Evolutionary conservation across 345 rosid genomes (phyloP).

Genomic region (Lepidium africanum): DNA sequence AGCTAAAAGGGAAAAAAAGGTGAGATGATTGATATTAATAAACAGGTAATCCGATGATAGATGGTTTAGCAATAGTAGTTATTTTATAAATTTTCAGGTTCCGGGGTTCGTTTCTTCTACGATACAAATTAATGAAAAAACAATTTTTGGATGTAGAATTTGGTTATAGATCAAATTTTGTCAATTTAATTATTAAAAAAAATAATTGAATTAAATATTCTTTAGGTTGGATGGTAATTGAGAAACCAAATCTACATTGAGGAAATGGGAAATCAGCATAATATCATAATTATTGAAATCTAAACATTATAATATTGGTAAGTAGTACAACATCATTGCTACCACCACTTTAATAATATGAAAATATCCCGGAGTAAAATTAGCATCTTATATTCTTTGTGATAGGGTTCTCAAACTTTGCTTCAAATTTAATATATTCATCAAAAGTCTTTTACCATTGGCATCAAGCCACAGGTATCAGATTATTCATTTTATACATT

Average conservation of each 20-base stretch:
- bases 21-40: neutral
- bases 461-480: neutral
- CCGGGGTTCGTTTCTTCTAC: too few relatives aligned
- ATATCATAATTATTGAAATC: slow-evolving; percentile 20
- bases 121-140: too few relatives aligned
- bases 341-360: neutral
- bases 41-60: too few relatives aligned
- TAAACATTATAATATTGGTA: neutral
- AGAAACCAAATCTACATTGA: slow-evolving; percentile 12
- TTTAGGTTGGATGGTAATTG: slow-evolving; percentile 15
- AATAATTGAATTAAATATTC: too few relatives aligned
- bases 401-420: neutral
- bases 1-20: neutral
- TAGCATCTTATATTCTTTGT: slow-evolving; percentile 20
- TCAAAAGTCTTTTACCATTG: neutral
- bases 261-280: slow-evolving; percentile 15
- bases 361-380: slow-evolving; percentile 8
- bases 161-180: too few relatives aligned
- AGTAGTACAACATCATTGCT: slow-evolving; percentile 13
- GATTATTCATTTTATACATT: neutral
- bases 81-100: too few relatives aligned
- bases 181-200: too few relatives aligned
- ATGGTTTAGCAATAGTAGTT: too few relatives aligned
- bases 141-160: too few relatives aligned
- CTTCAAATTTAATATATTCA: neutral